phyloP scores from a whole-genome alignment of 1,139 yeast genomes.

The Yamadazyma blattariae region DNA sequence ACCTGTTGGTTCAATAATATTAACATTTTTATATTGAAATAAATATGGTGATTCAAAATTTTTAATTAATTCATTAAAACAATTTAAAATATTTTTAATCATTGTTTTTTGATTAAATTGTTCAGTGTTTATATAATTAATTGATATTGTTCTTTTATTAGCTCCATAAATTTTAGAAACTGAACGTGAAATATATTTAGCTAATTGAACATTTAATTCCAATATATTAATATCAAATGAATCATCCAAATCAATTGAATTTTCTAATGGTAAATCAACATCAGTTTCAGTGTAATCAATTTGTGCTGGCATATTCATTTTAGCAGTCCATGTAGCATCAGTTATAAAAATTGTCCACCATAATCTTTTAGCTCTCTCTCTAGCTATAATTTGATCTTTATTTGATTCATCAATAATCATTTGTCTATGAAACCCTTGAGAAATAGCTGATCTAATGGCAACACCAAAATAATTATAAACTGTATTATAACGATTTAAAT shows the following conservation, averaged over 20 bases:
- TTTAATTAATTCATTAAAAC: conserved; percentile 26
- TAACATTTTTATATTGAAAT: conserved; percentile 19
- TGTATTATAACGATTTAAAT: conserved; percentile 46
- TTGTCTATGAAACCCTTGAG: conserved; percentile 45
- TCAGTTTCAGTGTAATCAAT: conserved; percentile 50
- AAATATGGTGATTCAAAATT: conserved; percentile 34
- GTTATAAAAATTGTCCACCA: conserved; percentile 57
- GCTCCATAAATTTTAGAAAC: conserved; percentile 35
- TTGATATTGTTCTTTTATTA: conserved; percentile 34
- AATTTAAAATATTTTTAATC: conserved; percentile 28
- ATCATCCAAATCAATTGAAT: conserved; percentile 27
- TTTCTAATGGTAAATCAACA: conserved; percentile 43
- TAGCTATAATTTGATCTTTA: conserved; percentile 8
- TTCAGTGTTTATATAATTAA: conserved; percentile 40
- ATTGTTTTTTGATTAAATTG: conserved; percentile 36
- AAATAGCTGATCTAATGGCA: conserved; percentile 45
- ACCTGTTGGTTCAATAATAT: conserved; percentile 20
- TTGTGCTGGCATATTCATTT: conserved; percentile 35
- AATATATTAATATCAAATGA: conserved; percentile 29
- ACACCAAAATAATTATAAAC: conserved; percentile 50
- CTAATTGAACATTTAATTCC: conserved; percentile 39
- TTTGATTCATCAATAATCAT: conserved; percentile 13
- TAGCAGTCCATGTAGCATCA: conserved; percentile 51
- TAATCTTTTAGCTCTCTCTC: conserved; percentile 42
- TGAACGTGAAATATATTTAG: conserved; percentile 35